Evolutionary conservation across 1,139 yeast genomes (phyloP).

Genomic region (Yarrowia galli): DNA sequence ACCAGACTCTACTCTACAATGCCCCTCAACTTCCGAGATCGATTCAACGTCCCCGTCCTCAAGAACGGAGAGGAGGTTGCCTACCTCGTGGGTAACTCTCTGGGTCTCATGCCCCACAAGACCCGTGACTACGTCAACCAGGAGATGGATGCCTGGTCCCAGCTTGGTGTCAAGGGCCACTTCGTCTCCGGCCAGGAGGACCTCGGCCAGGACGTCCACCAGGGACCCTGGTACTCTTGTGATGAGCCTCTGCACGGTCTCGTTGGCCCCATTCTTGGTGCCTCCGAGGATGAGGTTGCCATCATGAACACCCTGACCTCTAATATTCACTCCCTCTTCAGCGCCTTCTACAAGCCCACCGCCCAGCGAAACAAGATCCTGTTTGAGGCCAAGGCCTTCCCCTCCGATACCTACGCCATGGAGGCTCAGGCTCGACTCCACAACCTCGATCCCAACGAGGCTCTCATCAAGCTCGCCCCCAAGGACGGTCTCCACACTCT

Average conservation of each 20-base stretch:
- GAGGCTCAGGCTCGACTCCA: constrained; percentile 72
- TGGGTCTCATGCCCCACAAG: constrained; percentile 82
- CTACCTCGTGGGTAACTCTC: constrained; percentile 88
- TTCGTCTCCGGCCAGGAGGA: constrained; percentile 55
- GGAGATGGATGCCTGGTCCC: constrained; percentile 84
- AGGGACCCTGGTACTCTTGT: constrained; percentile 78
- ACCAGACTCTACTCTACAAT: constrained; percentile 17
- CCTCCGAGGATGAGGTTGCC: constrained; percentile 74
- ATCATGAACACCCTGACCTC: constrained; percentile 86
- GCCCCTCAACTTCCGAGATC: constrained; percentile 39
- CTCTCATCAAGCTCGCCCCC: constrained; percentile 70
- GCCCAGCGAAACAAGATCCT: constrained; percentile 69
- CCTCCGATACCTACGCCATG: constrained; percentile 90
- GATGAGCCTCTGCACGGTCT: constrained; percentile 77
- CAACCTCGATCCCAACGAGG: constrained; percentile 64
- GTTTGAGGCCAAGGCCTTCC: constrained; percentile 87
- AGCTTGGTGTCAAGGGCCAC: constrained; percentile 83
- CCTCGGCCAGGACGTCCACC: constrained; percentile 55
- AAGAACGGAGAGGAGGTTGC: constrained; percentile 51
- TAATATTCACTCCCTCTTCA: constrained; percentile 75
- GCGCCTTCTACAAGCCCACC: constrained; percentile 76
- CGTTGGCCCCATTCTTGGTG: constrained; percentile 80
- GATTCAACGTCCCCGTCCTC: constrained; percentile 40
- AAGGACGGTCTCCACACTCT: constrained; percentile 63
- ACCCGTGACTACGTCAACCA: constrained; percentile 64